Base-by-base conservation (phyloP, 179 eudicot species). In the Drosera spatulata region DNA sequence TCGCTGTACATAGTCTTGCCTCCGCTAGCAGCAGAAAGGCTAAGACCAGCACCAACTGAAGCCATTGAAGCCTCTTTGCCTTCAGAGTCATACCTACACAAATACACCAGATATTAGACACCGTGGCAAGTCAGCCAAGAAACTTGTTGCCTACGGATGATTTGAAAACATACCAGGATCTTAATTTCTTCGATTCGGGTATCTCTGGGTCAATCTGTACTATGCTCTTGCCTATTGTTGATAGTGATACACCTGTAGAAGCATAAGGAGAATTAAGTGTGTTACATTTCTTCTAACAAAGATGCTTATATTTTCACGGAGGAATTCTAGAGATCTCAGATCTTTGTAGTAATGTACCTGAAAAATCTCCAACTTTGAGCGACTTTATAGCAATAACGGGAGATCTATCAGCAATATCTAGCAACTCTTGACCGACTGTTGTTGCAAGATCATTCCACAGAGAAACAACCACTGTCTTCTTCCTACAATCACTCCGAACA, bases 371-470 rank as follows among this genome's bases (percentile, higher is more conserved):
- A 70, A 91, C 98, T 76, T 70, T 82, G 2, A 86, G 79, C 63
- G 87, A 78, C 68, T 91, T 91, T 2, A 91, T 88, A 54, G 98
- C 98, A 68, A 91, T 83, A 42, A 91, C 72, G 13, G 98, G 98
- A 60, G 89, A 84, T 61, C 75, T 68, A 69, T 86, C 98, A 74
- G 82, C 85, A 76, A 86, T 81, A 66, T 91, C 96, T 49, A 88
- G 72, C 75, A 91, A 70, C 58, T 89, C 91, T 72, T 91, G 98
- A 4, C 96, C 98, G 33, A 84, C 62, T 62, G 72, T 75, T 6
- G 90, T 89, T 5, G 96, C 98, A 61, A 79, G 87, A 48, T 84
- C 95, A 69, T 80, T 84, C 98, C 98, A 91, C 56, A 91, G 68
- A 39, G 98, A 86, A 44, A 91, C 89, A 4, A 84, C 93, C 39